Evolutionary conservation across 2,329 filamentous ascomycete species (phyloP).

Genomic region (Endocalyx cinctus): DNA sequence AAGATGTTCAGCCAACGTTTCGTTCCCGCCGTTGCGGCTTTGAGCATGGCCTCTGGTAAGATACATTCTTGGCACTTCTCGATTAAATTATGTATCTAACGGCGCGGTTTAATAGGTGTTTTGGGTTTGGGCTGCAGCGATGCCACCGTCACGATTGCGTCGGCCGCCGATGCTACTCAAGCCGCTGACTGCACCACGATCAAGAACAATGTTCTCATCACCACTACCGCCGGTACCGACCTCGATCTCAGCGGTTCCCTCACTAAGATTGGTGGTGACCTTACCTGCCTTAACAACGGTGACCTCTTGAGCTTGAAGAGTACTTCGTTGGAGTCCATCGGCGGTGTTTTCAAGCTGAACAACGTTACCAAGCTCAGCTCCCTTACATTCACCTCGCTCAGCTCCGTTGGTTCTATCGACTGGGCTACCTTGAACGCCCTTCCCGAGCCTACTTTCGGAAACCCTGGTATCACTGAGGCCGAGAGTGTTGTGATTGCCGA

Average conservation of each 20-base stretch:
- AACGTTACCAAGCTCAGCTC: conserved; percentile 64
- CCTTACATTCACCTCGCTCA: conserved; percentile 63
- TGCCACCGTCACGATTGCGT: conserved; percentile 53
- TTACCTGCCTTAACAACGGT: conserved; percentile 58
- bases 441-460: conserved; percentile 45
- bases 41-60: conserved; percentile 41
- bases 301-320: conserved; percentile 59
- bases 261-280: conserved; percentile 47
- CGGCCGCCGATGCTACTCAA: conserved; percentile 55
- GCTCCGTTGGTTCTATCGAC: conserved; percentile 59
- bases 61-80: too few relatives aligned
- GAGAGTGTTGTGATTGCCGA: conserved; percentile 72
- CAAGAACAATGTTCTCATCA: conserved; percentile 64
- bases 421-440: conserved; percentile 67
- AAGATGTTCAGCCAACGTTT: conserved; percentile 44
- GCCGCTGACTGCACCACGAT: conserved; percentile 64
- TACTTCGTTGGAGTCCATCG: conserved; percentile 58
- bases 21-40: conserved; percentile 40
- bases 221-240: conserved; percentile 46
- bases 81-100: too few relatives aligned
- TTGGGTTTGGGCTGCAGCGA: conserved; percentile 28
- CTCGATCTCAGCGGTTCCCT: conserved; percentile 60
- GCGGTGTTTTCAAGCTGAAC: conserved; percentile 64
- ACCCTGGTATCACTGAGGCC: conserved; percentile 59
- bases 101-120: conserved; percentile 23